Conservation (phyloP, 805 yeast species). For the Wickerhamomyces rabaulensis region DNA sequence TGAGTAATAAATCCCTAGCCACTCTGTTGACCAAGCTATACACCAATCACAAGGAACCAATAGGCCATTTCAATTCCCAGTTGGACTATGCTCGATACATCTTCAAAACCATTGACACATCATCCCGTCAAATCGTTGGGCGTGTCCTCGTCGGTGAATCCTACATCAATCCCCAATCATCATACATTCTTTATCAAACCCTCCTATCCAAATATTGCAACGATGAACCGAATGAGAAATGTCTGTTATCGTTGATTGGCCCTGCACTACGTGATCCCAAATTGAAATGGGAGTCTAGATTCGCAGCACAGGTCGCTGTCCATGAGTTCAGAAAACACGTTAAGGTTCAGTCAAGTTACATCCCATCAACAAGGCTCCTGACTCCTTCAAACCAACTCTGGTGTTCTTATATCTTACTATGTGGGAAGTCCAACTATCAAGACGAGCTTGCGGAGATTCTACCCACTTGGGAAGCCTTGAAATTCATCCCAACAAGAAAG, state of each 20-base stretch:
- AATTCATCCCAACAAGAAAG: conserved; percentile 35
- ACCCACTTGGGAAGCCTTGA: conserved; percentile 48
- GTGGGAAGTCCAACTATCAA: conserved; percentile 41
- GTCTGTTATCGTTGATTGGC: conserved; percentile 40
- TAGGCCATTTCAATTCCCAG: conserved; percentile 6
- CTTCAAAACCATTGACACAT: conserved; percentile 13
- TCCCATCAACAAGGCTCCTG: conserved; percentile 17
- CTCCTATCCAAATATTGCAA: conserved; percentile 16
- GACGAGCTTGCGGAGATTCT: conserved; percentile 46
- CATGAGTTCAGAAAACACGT: conserved; percentile 45
- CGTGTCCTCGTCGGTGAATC: conserved; percentile 27
- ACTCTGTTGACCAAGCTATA: conserved; percentile 12
- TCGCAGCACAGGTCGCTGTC: conserved; percentile 57
- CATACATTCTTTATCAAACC: conserved; percentile 24
- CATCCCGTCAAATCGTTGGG: conserved; percentile 17
- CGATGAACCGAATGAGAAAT: conserved; percentile 24
- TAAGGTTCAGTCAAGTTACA: conserved; percentile 24
- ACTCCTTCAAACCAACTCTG: conserved; percentile 46
- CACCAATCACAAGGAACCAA: neutral
- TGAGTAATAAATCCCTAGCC: conserved; percentile 16
- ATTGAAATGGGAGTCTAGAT: conserved; percentile 43
- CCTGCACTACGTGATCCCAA: conserved; percentile 34
- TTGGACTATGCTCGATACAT: conserved; percentile 19
- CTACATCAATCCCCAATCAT: conserved; percentile 24
- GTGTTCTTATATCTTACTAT: conserved; percentile 45